Evolutionary conservation across 192 early-diverging fungal genomes (phyloP), one percentile per base, ranked within the genome.

Genomic region (Coemansia sp.): DNA sequence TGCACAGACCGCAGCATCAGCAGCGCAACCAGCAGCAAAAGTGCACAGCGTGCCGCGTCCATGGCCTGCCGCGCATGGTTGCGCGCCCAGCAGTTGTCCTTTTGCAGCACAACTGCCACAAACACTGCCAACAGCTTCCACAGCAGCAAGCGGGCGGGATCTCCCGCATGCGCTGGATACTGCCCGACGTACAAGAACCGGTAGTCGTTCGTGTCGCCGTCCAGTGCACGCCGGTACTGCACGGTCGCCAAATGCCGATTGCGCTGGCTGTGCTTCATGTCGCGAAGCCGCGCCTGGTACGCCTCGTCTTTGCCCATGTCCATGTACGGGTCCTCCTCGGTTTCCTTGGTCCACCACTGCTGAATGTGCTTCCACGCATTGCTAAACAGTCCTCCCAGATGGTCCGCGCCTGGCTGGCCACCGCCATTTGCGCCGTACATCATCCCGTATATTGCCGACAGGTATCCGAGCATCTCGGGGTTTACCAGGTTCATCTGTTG

Each of bases 61-160:
- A 89, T 58, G 12, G 68, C 61, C n/a, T 68, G 57, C 0, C 87
- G 74, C n/a, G 80, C 26, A 10, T 59, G 68, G 3, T 55, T 46
- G 2, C 82, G 77, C 17, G 81, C 74, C 70, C 86, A 76, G 65
- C 87, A 89, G 62, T 86, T 89, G 58, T 89, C 86, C 69, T 87
- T 89, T 14, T 78, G 62, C 44, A 87, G 63, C 26, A 85, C 42
- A 0, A 80, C 77, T 0, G 82, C 69, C 19, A 79, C 63, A 1
- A 84, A 25, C 7, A 87, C 74, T 4, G 68, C 74, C 19, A 78
- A 19, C 14, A 89, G 71, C 72, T 87, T 87, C 64, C 74, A 79
- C 46, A 80, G 65, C 82, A 89, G 83, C 50, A 82, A 48, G 12
- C 85, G 81, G n/a, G 85, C 72, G 15, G 85, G 81, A 36, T 87